Percentiles rank a stretch among this genome's conserved stretches.
Conservation (phyloP, 2,329 filamentous ascomycete genomes). For the Hymenoscyphus albidus region DNA sequence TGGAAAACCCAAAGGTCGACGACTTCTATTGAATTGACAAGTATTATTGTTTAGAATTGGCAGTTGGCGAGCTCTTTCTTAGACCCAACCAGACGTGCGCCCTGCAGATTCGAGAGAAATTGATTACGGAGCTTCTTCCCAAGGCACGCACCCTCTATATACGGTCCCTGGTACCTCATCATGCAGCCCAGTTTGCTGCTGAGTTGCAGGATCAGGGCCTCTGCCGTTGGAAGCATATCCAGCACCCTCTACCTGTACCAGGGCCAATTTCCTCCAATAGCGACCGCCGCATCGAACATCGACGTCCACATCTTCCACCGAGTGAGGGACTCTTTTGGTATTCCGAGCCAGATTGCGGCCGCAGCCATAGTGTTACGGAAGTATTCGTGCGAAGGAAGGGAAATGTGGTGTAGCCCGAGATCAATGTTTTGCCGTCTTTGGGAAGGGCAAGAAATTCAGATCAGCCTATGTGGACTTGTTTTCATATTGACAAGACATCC, state of each 20-base stretch:
- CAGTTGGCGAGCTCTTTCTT: neutral
- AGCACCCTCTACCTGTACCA: neutral
- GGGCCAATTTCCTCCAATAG: constrained; percentile 8
- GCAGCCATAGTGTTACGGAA: constrained; percentile 1
- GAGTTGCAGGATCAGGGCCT: constrained; percentile 1
- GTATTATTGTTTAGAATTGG: neutral
- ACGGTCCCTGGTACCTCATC: neutral
- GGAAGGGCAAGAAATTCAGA: neutral
- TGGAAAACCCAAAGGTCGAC: neutral
- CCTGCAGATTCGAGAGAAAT: neutral
- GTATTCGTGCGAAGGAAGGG: neutral
- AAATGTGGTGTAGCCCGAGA: constrained; percentile 5
- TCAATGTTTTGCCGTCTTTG: constrained; percentile 5
- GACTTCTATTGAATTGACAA: neutral
- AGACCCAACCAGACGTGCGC: neutral
- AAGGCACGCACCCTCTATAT: neutral
- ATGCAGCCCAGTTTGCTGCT: constrained; percentile 8
- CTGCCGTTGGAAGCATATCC: constrained; percentile 10
- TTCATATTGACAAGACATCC: neutral
- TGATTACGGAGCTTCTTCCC: neutral
- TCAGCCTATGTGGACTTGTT: constrained; percentile 7
- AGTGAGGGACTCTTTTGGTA: constrained; percentile 8
- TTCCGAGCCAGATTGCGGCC: constrained; percentile 9
- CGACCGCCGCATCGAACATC: neutral
- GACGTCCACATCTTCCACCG: constrained; percentile 5